Evolutionary conservation across 192 early-diverging fungal genomes (phyloP).

Genomic region (Entophlyctis luteolus): DNA sequence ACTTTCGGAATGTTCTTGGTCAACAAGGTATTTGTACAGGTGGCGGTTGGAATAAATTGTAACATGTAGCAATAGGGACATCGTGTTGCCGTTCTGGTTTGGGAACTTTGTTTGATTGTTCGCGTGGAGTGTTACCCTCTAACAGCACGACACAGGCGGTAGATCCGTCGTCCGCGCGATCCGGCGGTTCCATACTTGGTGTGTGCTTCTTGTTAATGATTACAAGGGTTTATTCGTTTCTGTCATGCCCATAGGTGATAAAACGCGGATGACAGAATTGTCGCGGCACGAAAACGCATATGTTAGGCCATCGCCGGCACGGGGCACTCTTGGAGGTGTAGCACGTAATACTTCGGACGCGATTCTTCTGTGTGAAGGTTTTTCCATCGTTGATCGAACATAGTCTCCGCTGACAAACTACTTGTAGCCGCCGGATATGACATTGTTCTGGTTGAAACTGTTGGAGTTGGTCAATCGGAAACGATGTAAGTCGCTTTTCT

Average conservation of each 20-base stretch:
- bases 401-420: background rate
- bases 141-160: too few species aligned
- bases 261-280: conserved; percentile 78
- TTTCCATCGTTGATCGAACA: background rate
- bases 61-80: background rate
- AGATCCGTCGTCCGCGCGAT: conserved; percentile 74
- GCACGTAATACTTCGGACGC: conserved; percentile 79
- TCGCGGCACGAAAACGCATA: conserved; percentile 61
- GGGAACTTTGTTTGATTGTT: background rate
- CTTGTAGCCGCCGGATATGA: conserved; percentile 70
- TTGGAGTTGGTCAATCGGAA: conserved; percentile 84
- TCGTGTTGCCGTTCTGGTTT: background rate
- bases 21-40: conserved; percentile 67
- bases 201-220: background rate
- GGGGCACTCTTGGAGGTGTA: conserved; percentile 72
- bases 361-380: conserved; percentile 73
- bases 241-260: conserved; percentile 53
- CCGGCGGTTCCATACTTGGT: conserved; percentile 78
- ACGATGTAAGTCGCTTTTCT: conserved; percentile 48
- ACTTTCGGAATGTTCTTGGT: conserved; percentile 73
- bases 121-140: background rate
- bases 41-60: conserved; percentile 24
- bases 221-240: too few species aligned
- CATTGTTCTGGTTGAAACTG: conserved; percentile 76
- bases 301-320: conserved; percentile 71